Base-by-base conservation (phyloP, 2,329 filamentous ascomycete genomes). In the Thelonectria discophora region DNA sequence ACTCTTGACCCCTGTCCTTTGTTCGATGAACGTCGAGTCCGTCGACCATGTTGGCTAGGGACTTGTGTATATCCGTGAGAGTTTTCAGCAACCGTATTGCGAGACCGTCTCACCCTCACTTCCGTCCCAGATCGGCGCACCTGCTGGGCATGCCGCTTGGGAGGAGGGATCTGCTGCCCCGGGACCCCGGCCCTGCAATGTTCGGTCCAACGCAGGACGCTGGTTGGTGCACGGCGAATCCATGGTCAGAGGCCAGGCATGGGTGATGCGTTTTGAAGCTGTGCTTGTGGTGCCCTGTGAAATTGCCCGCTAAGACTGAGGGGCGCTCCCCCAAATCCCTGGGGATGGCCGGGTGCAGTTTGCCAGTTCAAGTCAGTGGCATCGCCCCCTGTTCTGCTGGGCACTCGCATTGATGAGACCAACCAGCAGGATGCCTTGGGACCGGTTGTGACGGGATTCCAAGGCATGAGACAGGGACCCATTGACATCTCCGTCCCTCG, bases 281-380 rank as follows among this genome's bases (percentile, higher is more conserved):
- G 58, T 55, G 58, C 37, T 48, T 49, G 50, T 51, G 48, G 58
- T 61, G 58, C 48, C 53, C 53, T 61, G 58, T 47, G 12, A 61
- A 53, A 61, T 53, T 52, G 53, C 32, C 53, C 58, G 53, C 58
- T 53, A 47, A 46, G 52, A 47, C 58, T 52, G 53, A 47, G 43
- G 53, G 42, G 37, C 37, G 30, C 55, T 56, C 42, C n/a, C n/a
- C 37, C 42, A 27, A 20, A 32, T 24, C 34, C 20, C 53, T 52
- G 48, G 45, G 45, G 50, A 55, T 30, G 39, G 27, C 47, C 48
- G 46, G 48, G 30, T 50, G 45, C 46, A 48, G 11, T 32, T 37
- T 37, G 34, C 21, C 20, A 42, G 54, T 27, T 46, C 9, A 39
- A 21, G 43, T 45, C 51, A 60, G 13, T 20, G 40, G 34, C 40